Evolutionary conservation across 176 grass and related monocot genomes (phyloP).

Genomic region (Ensete ventricosum): DNA sequence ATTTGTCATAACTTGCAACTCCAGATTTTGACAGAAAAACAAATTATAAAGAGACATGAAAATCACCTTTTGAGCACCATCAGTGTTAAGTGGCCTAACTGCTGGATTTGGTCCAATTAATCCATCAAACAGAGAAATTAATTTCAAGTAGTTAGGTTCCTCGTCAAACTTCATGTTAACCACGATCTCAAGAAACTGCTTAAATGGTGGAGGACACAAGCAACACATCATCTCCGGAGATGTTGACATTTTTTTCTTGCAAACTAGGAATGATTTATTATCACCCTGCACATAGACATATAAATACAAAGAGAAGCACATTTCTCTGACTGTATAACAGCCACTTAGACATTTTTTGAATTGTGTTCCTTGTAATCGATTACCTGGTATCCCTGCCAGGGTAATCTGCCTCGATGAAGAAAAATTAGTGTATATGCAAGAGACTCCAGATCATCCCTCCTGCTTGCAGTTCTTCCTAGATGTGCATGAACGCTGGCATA

Average conservation of each 20-base stretch:
- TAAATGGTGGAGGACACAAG: slow-evolving; percentile 70
- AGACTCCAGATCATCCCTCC: slow-evolving; percentile 87
- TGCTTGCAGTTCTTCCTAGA: slow-evolving; percentile 84
- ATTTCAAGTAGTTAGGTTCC: slow-evolving; percentile 76
- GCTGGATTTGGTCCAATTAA: slow-evolving; percentile 74
- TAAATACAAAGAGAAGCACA: not conserved
- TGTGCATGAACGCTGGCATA: slow-evolving; percentile 86
- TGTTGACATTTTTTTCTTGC: slow-evolving; percentile 86
- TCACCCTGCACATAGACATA: slow-evolving; percentile 38
- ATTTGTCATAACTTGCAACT: not conserved
- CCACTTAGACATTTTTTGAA: not conserved
- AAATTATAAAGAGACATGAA: not conserved
- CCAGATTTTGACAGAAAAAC: not conserved
- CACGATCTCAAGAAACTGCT: slow-evolving; percentile 57
- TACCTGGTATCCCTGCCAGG: slow-evolving; percentile 91
- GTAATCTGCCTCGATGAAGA: slow-evolving; percentile 74
- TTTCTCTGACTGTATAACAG: not conserved
- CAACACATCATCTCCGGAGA: slow-evolving; percentile 60
- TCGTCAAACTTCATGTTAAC: slow-evolving; percentile 97
- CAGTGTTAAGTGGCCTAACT: slow-evolving; percentile 63
- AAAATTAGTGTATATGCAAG: slow-evolving; percentile 82
- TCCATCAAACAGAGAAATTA: slow-evolving; percentile 76
- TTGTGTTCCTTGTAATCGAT: not conserved
- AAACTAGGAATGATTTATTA: slow-evolving; percentile 85
- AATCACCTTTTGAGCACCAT: slow-evolving; percentile 69